These are phyloP conservation scores for Phalaenopsis equestris DNA, from an alignment of 106 monocot species.

Conservation along the genomic window DNA sequence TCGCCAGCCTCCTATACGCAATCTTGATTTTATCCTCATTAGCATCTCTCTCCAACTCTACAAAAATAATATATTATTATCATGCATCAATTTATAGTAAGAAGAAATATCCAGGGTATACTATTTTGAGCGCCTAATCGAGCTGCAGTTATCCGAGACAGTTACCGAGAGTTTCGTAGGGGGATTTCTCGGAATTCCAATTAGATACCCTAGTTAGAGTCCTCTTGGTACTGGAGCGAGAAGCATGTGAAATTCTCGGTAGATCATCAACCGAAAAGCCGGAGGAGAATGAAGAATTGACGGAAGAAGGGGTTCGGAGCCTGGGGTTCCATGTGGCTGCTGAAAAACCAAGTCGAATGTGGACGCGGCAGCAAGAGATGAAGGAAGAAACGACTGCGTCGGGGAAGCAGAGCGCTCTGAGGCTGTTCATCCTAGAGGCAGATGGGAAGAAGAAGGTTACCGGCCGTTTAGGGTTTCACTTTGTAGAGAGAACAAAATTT, in stretches of 20 bases:
- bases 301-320: slow-evolving; percentile 8
- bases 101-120: background rate
- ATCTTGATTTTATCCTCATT: slow-evolving; percentile 87
- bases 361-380: slow-evolving; percentile 24
- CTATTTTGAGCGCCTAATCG: background rate
- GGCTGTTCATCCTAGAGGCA: slow-evolving; percentile 36
- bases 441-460: background rate
- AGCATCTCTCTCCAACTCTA: slow-evolving; percentile 83
- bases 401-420: slow-evolving; percentile 43
- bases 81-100: background rate
- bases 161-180: slow-evolving; percentile 88
- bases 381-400: slow-evolving; percentile 26
- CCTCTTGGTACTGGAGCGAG: slow-evolving; percentile 33
- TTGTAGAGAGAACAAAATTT: background rate
- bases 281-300: slow-evolving; percentile 8
- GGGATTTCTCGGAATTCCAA: slow-evolving; percentile 77
- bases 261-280: slow-evolving; percentile 32
- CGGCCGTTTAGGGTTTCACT: no score
- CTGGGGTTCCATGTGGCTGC: slow-evolving; percentile 16
- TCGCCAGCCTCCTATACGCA: slow-evolving; percentile 79
- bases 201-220: slow-evolving; percentile 69
- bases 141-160: background rate
- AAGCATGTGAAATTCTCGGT: slow-evolving; percentile 16
- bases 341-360: slow-evolving; percentile 12
- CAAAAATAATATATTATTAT: slow-evolving; percentile 3